phyloP scores from a whole-genome alignment of 2,329 filamentous ascomycete genomes.

The Mariannaea elegans region DNA sequence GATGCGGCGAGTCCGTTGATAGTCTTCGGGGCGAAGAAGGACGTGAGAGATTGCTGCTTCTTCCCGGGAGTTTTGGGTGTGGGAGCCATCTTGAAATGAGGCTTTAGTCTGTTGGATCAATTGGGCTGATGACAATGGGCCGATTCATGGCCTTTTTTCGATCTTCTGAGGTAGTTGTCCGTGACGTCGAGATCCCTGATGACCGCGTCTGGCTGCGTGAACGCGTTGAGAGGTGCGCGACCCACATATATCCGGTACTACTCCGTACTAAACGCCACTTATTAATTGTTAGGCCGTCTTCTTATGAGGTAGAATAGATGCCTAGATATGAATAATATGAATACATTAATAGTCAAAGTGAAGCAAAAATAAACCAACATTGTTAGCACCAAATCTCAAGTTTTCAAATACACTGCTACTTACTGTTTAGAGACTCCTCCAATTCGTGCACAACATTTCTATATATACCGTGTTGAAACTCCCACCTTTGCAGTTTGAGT shows the following conservation, averaged over 20 bases:
- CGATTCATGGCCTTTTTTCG: conserved; percentile 13
- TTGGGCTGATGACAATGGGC: conserved; percentile 7
- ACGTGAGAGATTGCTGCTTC: conserved; percentile 85
- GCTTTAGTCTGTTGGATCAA: neutral
- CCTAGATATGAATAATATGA: no score
- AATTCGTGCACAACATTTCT: no score
- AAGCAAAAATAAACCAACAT: no score
- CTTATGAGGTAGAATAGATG: no score
- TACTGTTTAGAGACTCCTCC: no score
- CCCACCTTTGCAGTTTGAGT: no score
- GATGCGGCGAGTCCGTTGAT: conserved; percentile 55
- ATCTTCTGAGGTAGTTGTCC: conserved; percentile 7
- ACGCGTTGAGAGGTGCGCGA: conserved; percentile 41
- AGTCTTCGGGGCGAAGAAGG: conserved; percentile 78
- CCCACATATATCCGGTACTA: conserved; percentile 22
- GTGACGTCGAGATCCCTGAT: conserved; percentile 32
- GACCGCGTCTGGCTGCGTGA: conserved; percentile 32
- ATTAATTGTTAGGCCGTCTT: no score
- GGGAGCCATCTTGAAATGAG: conserved; percentile 44
- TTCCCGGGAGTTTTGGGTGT: conserved; percentile 57
- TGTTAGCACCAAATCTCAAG: no score
- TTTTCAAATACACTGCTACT: no score
- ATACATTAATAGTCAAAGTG: no score
- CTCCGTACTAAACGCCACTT: no score
- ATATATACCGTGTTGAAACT: no score